phyloP scores from a whole-genome alignment of 345 rosid species.

The Boechera stricta region DNA sequence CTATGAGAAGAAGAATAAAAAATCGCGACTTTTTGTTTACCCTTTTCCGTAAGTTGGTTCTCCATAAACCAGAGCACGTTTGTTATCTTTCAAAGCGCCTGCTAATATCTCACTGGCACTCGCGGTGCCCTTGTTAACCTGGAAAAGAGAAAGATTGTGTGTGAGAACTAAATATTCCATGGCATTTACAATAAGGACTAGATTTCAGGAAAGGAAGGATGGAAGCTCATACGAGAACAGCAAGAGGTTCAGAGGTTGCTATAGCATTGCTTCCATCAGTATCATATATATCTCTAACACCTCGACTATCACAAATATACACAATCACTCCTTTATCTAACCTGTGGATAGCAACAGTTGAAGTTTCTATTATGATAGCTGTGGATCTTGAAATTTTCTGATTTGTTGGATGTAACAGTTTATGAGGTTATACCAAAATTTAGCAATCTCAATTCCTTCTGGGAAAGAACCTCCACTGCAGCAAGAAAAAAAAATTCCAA shows the following conservation, averaged over 20 bases:
- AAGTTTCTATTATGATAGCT: background rate
- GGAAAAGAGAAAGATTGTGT: slow-evolving; percentile 13
- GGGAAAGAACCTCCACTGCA: slow-evolving; percentile 98
- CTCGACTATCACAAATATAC: slow-evolving; percentile 83
- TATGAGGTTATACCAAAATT: slow-evolving; percentile 62
- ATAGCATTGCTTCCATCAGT: slow-evolving; percentile 82
- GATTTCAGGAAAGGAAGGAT: background rate
- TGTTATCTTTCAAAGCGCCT: slow-evolving; percentile 94
- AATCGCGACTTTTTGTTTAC: slow-evolving; percentile 47
- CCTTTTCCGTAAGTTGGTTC: slow-evolving; percentile 97
- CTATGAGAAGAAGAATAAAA: background rate
- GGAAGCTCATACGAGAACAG: slow-evolving; percentile 64
- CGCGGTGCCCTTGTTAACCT: slow-evolving; percentile 99
- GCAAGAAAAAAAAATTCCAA: slow-evolving; percentile 40
- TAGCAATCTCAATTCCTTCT: slow-evolving; percentile 95
- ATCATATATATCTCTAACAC: slow-evolving; percentile 90
- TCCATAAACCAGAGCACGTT: slow-evolving; percentile 82
- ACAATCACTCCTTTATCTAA: slow-evolving; percentile 95
- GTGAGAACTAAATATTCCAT: slow-evolving; percentile 12
- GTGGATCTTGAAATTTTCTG: background rate
- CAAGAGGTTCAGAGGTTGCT: slow-evolving; percentile 84
- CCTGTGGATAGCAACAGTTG: slow-evolving; percentile 54
- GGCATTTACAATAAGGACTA: background rate
- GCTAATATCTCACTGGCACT: slow-evolving; percentile 98
- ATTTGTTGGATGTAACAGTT: background rate